Base-by-base conservation (phyloP, 2,329 filamentous ascomycete genomes). In the Teratosphaeria viscida region DNA sequence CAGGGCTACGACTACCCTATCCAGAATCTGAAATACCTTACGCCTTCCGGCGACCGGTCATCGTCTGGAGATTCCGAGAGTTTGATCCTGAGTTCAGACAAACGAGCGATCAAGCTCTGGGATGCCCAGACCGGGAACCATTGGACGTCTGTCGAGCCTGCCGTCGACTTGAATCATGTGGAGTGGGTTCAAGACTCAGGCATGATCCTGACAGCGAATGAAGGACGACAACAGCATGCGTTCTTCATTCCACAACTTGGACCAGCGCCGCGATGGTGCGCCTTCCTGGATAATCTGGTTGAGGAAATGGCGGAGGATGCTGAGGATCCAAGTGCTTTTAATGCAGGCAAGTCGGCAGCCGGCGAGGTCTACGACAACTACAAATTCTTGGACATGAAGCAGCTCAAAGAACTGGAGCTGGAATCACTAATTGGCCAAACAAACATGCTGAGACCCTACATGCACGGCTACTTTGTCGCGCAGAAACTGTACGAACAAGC, bases 391-490 rank as follows among this genome's bases (percentile, higher is more conserved):
- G 96, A 92, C 1, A 75, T 90, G 62, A 85, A 89, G 52, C 92
- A 99, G 73, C 81, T 99, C 57, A 88, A 89, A 67, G 84, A 87
- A 39, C 82, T 99, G 65, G 95, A 90, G 72, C 75, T 99, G 70
- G 87, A 89, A 57, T 92, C 97, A 72, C 80, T 99, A 55, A 82
- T 99, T 60, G 92, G 92, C 65, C 92, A 90, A 67, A 95, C 91
- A 32, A 94, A 89, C 70, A 78, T 97, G 23, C 79, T 99, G 49
- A 83, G 92, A 53, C 94, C 94, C 52, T 99, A 99, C 72, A 99
- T 99, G 95, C 94, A 99, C 73, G 95, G 94, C 67, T 97, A 94
- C 80, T 99, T 99, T 76, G 92, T 99, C 55, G 90, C 89, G 39
- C 92, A 95, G 68, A 90, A 92, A 70, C 77, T 99, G 29, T 97